Conservation (phyloP, 345 rosid genomes). For the Bruguiera gymnorhiza region DNA sequence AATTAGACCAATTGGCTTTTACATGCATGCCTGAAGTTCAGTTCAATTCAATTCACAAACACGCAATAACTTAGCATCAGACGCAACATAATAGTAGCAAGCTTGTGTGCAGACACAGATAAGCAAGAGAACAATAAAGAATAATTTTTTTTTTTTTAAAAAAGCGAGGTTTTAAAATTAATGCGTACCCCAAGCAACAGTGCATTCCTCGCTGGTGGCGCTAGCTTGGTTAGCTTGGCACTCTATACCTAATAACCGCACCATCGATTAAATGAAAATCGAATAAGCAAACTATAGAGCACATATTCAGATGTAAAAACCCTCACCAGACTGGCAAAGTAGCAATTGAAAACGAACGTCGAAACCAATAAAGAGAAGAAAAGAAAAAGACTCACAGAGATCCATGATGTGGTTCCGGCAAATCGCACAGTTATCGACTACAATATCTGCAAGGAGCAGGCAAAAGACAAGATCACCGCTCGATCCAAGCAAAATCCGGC, state of each 20-base stretch:
- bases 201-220: conserved; percentile 93
- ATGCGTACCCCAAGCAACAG: conserved; percentile 93
- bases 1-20: too few relatives aligned
- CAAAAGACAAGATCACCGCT: conserved; percentile 6
- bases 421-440: conserved; percentile 95
- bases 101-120: background rate
- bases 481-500: background rate
- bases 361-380: background rate
- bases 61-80: too few relatives aligned
- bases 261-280: background rate
- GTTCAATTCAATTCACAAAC: too few relatives aligned
- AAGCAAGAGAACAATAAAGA: background rate
- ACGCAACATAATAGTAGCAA: background rate
- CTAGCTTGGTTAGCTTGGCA: conserved; percentile 95
- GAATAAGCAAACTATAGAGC: background rate
- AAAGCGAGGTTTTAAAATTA: background rate
- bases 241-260: conserved; percentile 60
- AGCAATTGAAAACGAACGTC: too few relatives aligned
- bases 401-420: conserved; percentile 96
- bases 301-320: background rate
- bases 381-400: conserved; percentile 60
- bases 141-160: background rate
- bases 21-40: too few relatives aligned
- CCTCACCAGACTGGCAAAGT: too few relatives aligned
- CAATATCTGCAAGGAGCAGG: conserved; percentile 60